These are phyloP conservation scores for Diplodia intermedia DNA, from an alignment of 2,329 filamentous ascomycete genomes.

Conservation along the genomic window DNA sequence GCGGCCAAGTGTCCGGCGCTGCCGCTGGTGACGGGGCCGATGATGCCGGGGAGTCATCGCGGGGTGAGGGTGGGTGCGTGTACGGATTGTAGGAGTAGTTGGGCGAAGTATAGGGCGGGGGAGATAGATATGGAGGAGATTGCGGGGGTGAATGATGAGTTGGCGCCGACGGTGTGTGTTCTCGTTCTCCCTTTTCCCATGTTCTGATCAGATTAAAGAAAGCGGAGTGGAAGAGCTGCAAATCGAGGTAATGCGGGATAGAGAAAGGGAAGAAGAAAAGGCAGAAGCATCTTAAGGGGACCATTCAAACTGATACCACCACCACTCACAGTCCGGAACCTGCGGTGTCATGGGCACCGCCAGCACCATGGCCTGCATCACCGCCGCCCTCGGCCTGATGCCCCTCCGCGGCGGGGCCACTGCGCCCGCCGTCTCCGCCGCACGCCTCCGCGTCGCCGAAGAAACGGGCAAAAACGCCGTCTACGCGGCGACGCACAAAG, in stretches of 20 bases:
- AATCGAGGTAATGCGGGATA: too few relatives aligned
- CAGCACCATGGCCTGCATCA: conserved; percentile 64
- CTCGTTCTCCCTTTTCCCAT: not conserved
- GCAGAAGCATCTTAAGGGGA: too few relatives aligned
- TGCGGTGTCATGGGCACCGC: conserved; percentile 67
- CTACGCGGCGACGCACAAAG: conserved; percentile 47
- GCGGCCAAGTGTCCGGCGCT: conserved; percentile 72
- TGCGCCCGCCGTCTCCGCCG: conserved; percentile 61
- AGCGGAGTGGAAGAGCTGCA: not conserved
- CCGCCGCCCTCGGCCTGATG: conserved; percentile 61
- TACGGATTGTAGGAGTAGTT: conserved; percentile 76
- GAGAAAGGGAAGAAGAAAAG: not conserved
- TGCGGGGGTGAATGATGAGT: conserved; percentile 71
- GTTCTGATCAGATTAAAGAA: not conserved
- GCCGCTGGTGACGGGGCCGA: conserved; percentile 73
- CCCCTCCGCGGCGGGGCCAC: conserved; percentile 60
- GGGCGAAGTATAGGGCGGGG: conserved; percentile 72
- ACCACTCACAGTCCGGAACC: conserved; percentile 51
- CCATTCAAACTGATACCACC: not conserved
- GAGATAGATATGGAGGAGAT: conserved; percentile 76
- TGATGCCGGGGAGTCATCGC: conserved; percentile 74
- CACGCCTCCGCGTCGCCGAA: conserved; percentile 60
- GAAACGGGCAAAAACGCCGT: conserved; percentile 61
- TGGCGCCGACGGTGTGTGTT: conserved; percentile 69
- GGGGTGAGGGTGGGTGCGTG: conserved; percentile 73